These are phyloP conservation scores for Cenchrus fungigraminus DNA, from an alignment of 176 grass and related monocot species.

Conservation along the genomic window DNA sequence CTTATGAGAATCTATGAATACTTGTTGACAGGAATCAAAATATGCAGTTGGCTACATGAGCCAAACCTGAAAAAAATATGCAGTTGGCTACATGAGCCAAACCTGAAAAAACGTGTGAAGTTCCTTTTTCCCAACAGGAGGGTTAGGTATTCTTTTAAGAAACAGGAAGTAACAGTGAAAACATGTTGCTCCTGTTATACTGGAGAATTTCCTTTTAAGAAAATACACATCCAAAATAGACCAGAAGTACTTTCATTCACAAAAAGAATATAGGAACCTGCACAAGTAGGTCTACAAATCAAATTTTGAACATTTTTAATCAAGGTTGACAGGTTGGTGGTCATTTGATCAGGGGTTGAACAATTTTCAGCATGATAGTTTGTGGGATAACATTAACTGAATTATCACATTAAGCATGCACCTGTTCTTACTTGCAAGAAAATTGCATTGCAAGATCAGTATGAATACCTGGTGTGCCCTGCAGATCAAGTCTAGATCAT, in stretches of 20 bases:
- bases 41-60: too few relatives aligned
- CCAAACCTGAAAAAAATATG: too few relatives aligned
- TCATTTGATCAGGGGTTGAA: conserved; percentile 9
- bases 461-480: conserved; percentile 74
- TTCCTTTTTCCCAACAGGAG: not conserved
- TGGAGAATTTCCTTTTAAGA: not conserved
- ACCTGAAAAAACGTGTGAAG: conserved; percentile 2
- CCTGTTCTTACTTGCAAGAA: conserved; percentile 18
- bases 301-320: not conserved
- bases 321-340: too few relatives aligned
- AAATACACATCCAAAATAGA: not conserved
- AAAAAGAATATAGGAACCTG: not conserved
- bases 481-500: conserved; percentile 73
- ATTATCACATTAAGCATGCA: not conserved
- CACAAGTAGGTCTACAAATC: not conserved
- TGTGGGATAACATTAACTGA: not conserved
- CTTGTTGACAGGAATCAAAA: not conserved
- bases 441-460: conserved; percentile 16
- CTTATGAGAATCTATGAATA: not conserved
- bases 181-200: not conserved
- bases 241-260: not conserved
- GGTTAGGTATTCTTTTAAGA: not conserved
- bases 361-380: not conserved
- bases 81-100: too few relatives aligned
- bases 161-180: not conserved